Base-by-base conservation (phyloP, 2,329 filamentous ascomycete species). In the Monilinia fructicola region DNA sequence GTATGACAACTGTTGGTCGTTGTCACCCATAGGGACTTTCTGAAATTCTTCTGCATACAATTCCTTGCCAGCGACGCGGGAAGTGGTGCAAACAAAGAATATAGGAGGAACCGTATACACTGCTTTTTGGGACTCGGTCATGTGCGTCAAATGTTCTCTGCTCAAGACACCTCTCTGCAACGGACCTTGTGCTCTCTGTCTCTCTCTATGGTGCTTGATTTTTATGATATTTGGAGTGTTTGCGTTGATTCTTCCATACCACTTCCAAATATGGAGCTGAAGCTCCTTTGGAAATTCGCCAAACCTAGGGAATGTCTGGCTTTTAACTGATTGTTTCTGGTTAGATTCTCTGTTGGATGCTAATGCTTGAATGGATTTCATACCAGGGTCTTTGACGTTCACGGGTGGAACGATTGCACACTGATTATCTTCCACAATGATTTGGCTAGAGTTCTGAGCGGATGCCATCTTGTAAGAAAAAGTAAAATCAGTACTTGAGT, bases 361-460 rank as follows among this genome's bases (percentile, higher is more conserved):
- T 14, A 14, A 16, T 16, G 12, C 16, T 42, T 14, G 40, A 16
- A 42, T 16, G 12, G 40, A 42, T 16, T 42, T 16, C 40, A 42
- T 5, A 42, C 12, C 40, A 42, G 40, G 12, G 40, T 18, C 40
- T 1, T 48, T n/a, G 4, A 11, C 21, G 7, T 48, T 21, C 44
- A 48, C 10, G 11, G 21, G 21, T 48, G 44, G n/a, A 9, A 10
- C n/a, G 18, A 23, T 26, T 14, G 11, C 10, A 23, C n/a, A 14
- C n/a, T 23, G 12, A 3, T 23, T 50, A 18, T 42, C 40, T 16
- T 42, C 40, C n/a, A 14, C 12, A 11, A 26, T 12, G 10, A 50
- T 14, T n/a, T 26, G 21, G n/a, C 10, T 10, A 4, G 5, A 3
- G 26, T 3, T 18, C 18, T 0, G 12, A 14, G 3, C 0, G 1